Percentiles rank a stretch among this genome's conserved stretches.
Evolutionary conservation across 1,284 basidiomycete genomes (phyloP).

Genomic region (Irpex lacteus): DNA sequence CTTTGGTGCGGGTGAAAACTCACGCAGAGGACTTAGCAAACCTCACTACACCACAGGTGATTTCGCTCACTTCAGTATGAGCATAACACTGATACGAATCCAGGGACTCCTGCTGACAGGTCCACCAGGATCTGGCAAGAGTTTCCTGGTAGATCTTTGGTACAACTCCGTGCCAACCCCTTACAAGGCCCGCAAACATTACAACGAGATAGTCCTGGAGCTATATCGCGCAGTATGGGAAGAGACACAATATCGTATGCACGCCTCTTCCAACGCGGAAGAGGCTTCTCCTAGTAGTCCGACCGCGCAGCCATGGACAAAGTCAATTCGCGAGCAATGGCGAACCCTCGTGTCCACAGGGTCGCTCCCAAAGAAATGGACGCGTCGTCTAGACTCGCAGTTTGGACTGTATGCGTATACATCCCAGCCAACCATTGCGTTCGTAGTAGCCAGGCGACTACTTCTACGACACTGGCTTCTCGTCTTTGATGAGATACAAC

Average conservation of each 20-base stretch:
- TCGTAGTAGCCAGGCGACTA: slow-evolving; percentile 47
- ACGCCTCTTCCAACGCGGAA: slow-evolving; percentile 10
- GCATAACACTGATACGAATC: background rate
- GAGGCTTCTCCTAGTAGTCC: slow-evolving; percentile 10
- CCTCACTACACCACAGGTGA: slow-evolving; percentile 56
- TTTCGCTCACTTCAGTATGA: background rate
- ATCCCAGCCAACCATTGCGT: slow-evolving; percentile 36
- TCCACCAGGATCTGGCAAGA: slow-evolving; percentile 78
- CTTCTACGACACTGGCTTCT: slow-evolving; percentile 53
- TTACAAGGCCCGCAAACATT: slow-evolving; percentile 65
- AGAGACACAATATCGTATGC: slow-evolving; percentile 47
- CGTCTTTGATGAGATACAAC: slow-evolving; percentile 71
- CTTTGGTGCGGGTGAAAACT: slow-evolving; percentile 50
- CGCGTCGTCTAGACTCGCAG: slow-evolving; percentile 17
- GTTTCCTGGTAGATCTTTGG: slow-evolving; percentile 67
- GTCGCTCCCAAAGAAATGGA: slow-evolving; percentile 41
- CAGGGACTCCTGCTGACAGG: slow-evolving; percentile 77
- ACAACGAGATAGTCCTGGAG: slow-evolving; percentile 66
- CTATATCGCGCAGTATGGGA: slow-evolving; percentile 67
- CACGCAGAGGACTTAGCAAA: slow-evolving; percentile 58
- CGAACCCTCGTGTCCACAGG: slow-evolving; percentile 30
- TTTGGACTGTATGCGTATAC: slow-evolving; percentile 12
- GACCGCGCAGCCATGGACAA: slow-evolving; percentile 33
- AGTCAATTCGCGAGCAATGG: slow-evolving; percentile 36
- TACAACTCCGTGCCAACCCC: slow-evolving; percentile 55